A percentile compares a stretch with the other conserved stretches of the same genome.
Conservation (phyloP, 1,284 basidiomycete genomes). For the Heimioporus retisporus region DNA sequence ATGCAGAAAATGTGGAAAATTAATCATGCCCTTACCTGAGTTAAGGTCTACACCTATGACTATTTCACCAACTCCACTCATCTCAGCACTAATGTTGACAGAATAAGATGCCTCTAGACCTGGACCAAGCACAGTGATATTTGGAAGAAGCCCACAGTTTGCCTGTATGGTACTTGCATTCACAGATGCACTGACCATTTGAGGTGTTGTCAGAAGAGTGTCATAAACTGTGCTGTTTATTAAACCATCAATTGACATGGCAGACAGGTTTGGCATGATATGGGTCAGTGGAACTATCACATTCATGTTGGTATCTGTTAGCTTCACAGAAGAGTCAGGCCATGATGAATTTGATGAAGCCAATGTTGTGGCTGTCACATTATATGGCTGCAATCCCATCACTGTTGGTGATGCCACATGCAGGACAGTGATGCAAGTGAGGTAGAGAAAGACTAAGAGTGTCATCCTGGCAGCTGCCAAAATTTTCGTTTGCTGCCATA, state of each 20-base stretch:
- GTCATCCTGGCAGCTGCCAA: neutral
- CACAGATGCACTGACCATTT: slow-evolving; percentile 3
- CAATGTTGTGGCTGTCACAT: too few relatives aligned
- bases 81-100: too few relatives aligned
- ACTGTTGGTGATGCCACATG: slow-evolving; percentile 12
- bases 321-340: neutral
- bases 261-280: neutral
- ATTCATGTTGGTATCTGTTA: neutral
- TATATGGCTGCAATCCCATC: slow-evolving; percentile 5
- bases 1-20: too few relatives aligned
- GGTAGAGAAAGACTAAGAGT: slow-evolving; percentile 6
- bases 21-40: too few relatives aligned
- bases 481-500: slow-evolving; percentile 16
- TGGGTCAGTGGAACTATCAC: neutral
- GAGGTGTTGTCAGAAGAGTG: neutral
- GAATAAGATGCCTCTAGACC: too few relatives aligned
- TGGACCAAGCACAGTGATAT: too few relatives aligned
- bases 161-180: neutral
- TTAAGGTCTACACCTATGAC: too few relatives aligned
- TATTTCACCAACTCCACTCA: too few relatives aligned
- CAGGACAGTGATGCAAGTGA: slow-evolving; percentile 1
- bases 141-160: neutral
- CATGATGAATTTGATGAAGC: slow-evolving; percentile 3
- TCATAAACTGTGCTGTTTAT: neutral
- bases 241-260: neutral